These are phyloP conservation scores for Globisporangium okanoganense DNA, from an alignment of 352 stramenopile genomes.

Conservation along the genomic window DNA sequence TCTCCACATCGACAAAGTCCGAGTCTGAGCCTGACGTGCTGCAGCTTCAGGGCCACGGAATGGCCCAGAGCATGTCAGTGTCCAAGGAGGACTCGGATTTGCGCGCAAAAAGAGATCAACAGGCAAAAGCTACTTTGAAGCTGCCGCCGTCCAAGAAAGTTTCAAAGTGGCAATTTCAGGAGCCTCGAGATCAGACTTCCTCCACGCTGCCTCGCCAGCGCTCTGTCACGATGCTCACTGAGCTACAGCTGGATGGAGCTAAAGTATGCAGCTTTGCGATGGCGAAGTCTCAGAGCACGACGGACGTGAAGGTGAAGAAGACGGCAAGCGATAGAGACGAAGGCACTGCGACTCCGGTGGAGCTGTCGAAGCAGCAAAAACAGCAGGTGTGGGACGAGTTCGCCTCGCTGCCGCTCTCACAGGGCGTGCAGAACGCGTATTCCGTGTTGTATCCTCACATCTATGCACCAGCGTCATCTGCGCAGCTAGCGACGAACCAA, in stretches of 20 bases:
- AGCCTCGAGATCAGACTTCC: not conserved
- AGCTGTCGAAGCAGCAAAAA: conserved; percentile 31
- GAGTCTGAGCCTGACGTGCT: not conserved
- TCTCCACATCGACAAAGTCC: not conserved
- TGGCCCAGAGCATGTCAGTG: not conserved
- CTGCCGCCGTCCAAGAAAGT: not conserved
- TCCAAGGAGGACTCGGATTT: not conserved
- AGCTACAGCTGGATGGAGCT: conserved; percentile 6
- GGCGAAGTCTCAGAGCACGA: conserved; percentile 4
- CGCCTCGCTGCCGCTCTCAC: conserved; percentile 23
- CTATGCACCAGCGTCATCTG: conserved; percentile 18
- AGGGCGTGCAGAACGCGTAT: conserved; percentile 55
- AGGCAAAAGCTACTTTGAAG: not conserved
- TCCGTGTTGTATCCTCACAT: conserved; percentile 47
- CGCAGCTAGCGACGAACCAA: not conserved
- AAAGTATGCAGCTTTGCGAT: not conserved
- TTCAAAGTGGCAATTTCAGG: conserved; percentile 2
- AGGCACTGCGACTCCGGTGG: not conserved
- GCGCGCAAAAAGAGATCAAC: not conserved
- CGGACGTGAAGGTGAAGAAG: not conserved
- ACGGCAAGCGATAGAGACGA: not conserved
- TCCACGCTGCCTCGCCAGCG: conserved; percentile 3
- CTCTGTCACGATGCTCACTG: not conserved
- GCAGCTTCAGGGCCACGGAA: conserved; percentile 5
- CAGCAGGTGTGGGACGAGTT: conserved; percentile 47